phyloP scores from a whole-genome alignment of 208 protist species.

The Eutreptiella sp. region DNA sequence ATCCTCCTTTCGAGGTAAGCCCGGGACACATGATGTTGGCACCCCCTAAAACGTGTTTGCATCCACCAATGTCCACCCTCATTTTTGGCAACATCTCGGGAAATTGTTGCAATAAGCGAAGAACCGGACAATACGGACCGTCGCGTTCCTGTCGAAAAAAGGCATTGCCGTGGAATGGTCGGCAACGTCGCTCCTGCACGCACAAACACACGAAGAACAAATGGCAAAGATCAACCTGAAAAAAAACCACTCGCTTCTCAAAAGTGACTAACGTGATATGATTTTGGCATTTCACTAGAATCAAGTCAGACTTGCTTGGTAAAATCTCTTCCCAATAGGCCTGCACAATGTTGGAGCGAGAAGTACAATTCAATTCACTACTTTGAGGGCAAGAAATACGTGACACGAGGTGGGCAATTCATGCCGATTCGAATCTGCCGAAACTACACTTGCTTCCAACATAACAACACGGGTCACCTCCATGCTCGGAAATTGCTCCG shows the following conservation, averaged over 20 bases:
- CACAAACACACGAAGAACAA: slow-evolving; percentile 12
- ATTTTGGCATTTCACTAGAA: slow-evolving; percentile 83
- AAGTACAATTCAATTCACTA: no score
- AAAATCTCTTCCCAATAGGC: slow-evolving; percentile 84
- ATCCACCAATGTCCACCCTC: slow-evolving; percentile 93
- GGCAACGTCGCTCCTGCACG: slow-evolving; percentile 52
- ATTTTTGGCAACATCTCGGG: slow-evolving; percentile 87
- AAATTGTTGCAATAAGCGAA: slow-evolving; percentile 93
- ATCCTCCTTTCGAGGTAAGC: slow-evolving; percentile 85
- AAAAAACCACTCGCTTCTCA: neutral
- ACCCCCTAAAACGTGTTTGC: slow-evolving; percentile 91
- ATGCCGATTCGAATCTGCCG: no score
- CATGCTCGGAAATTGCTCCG: no score
- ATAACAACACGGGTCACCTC: no score
- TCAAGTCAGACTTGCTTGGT: slow-evolving; percentile 80
- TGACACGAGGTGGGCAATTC: no score
- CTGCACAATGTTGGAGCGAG: no score
- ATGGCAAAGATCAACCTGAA: slow-evolving; percentile 1
- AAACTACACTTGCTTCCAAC: no score
- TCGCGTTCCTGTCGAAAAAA: slow-evolving; percentile 92
- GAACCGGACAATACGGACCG: slow-evolving; percentile 85
- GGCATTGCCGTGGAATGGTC: slow-evolving; percentile 82
- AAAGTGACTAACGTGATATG: slow-evolving; percentile 77
- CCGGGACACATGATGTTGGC: slow-evolving; percentile 96
- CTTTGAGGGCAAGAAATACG: no score